phyloP scores from a whole-genome alignment of 2,329 filamentous ascomycete species.

The Hymenoscyphus scutula region DNA sequence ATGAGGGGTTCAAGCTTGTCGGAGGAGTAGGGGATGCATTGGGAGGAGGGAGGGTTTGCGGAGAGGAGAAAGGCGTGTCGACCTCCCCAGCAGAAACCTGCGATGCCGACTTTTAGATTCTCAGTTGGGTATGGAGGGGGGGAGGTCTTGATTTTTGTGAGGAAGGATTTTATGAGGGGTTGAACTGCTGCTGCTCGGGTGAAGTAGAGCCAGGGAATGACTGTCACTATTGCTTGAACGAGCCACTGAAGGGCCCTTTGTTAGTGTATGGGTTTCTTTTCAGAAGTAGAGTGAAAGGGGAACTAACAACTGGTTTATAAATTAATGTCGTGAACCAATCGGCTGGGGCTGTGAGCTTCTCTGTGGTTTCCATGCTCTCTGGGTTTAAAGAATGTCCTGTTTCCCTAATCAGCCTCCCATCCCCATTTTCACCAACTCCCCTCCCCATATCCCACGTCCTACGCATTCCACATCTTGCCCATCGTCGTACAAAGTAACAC shows the following conservation, averaged over 20 bases:
- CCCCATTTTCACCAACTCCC: background rate
- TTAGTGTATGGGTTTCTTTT: background rate
- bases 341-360: constrained; percentile 24
- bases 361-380: constrained; percentile 18
- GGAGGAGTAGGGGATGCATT: constrained; percentile 19
- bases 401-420: background rate
- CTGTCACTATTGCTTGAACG: constrained; percentile 43
- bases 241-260: constrained; percentile 34
- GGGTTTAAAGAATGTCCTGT: constrained; percentile 23
- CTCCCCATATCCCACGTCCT: too few relatives aligned
- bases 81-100: constrained; percentile 65
- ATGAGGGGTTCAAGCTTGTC: constrained; percentile 37
- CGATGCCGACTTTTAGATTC: constrained; percentile 47
- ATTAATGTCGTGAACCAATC: constrained; percentile 25
- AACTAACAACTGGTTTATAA: constrained; percentile 28
- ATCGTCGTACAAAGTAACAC: background rate
- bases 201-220: constrained; percentile 30
- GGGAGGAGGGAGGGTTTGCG: constrained; percentile 36
- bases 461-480: background rate
- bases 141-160: constrained; percentile 37
- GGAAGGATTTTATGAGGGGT: constrained; percentile 40
- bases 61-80: constrained; percentile 51
- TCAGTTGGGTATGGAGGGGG: constrained; percentile 30
- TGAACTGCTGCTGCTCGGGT: constrained; percentile 32
- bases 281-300: background rate